These are phyloP conservation scores for Candida awuae DNA, from an alignment of 805 yeast species.

Conservation along the genomic window DNA sequence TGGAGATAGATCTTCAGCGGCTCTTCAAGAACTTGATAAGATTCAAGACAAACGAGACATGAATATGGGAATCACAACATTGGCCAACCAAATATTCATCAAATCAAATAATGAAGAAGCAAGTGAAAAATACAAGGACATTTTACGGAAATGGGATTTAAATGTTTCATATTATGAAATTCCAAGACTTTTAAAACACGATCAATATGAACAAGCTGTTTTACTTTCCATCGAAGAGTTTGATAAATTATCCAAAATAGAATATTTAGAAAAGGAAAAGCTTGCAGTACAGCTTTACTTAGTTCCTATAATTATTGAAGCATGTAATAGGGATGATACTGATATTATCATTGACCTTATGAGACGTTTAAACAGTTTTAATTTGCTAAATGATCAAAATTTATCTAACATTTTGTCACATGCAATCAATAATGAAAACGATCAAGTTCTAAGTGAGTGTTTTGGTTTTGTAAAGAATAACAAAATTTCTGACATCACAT, in stretches of 20 bases:
- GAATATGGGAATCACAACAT: conserved; percentile 6
- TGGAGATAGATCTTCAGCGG: neutral
- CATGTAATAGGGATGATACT: conserved; percentile 19
- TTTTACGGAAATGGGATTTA: conserved; percentile 5
- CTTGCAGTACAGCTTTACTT: conserved; percentile 9
- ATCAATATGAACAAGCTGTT: conserved; percentile 21
- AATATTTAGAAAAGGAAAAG: neutral
- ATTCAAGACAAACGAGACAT: neutral
- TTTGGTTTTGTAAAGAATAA: too few relatives aligned
- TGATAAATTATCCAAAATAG: neutral
- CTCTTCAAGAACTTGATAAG: neutral
- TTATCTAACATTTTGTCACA: conserved; percentile 11
- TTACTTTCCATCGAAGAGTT: conserved; percentile 8
- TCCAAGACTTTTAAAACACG: conserved; percentile 11
- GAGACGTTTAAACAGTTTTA: conserved; percentile 1
- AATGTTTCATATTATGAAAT: conserved; percentile 17
- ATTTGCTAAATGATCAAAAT: conserved; percentile 5
- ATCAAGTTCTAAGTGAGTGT: too few relatives aligned
- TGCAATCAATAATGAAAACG: conserved; percentile 10
- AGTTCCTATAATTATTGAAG: conserved; percentile 14
- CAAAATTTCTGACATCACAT: conserved; percentile 9
- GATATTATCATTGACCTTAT: conserved; percentile 13
- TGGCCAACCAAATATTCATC: conserved; percentile 13
- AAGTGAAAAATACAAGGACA: conserved; percentile 11
- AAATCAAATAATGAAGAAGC: conserved; percentile 8